A percentile compares a stretch with the other conserved stretches of the same genome.
Evolutionary conservation across 495 filamentous ascomycete genomes (phyloP).

Genomic region (Letharia lupina): DNA sequence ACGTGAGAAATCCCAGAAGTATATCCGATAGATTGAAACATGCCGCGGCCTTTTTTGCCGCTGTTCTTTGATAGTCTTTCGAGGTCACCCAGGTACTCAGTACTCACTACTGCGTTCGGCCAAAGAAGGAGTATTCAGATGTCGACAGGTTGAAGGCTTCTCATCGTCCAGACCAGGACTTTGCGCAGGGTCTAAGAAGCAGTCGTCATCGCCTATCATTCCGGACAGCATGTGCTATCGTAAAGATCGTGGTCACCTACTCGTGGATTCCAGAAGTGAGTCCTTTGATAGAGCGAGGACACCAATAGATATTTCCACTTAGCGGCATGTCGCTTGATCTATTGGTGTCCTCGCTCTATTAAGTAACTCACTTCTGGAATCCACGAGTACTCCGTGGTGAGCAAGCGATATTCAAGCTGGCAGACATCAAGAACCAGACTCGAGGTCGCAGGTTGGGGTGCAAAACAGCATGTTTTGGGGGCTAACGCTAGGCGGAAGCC

Average conservation of each 20-base stretch:
- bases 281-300: too few species aligned
- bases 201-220: neutral
- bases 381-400: neutral
- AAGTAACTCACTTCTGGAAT: too few species aligned
- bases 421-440: neutral
- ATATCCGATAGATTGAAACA: slow-evolving; percentile 1
- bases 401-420: neutral
- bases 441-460: neutral
- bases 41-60: neutral
- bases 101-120: neutral
- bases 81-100: neutral
- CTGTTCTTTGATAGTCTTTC: too few species aligned
- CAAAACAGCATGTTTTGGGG: neutral
- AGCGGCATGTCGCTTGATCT: too few species aligned
- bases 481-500: too few species aligned
- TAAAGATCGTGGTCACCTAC: neutral
- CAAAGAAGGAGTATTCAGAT: neutral
- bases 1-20: neutral
- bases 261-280: too few species aligned
- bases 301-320: too few species aligned
- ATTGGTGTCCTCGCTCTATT: too few species aligned
- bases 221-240: neutral
- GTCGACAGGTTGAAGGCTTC: neutral
- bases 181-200: neutral
- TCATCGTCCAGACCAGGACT: neutral